Percentiles rank a stretch among this genome's conserved stretches.
phyloP scores from a whole-genome alignment of 768 basidiomycete species.

The Trametes maxima region DNA sequence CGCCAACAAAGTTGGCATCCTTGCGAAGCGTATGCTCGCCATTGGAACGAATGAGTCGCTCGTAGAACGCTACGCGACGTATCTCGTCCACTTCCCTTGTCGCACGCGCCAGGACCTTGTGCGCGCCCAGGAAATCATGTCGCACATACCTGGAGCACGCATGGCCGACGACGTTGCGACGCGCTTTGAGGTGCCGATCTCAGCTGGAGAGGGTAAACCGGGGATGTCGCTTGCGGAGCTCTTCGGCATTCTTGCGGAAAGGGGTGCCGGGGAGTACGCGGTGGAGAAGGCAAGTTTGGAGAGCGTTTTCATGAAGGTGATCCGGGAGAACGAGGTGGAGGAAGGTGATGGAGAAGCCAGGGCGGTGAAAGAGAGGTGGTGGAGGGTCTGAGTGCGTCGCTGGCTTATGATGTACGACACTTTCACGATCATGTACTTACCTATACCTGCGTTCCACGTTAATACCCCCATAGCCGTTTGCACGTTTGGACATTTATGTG shows the following conservation, averaged over 20 bases:
- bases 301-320: constrained; percentile 73
- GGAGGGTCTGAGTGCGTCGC: no score
- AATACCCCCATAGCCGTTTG: no score
- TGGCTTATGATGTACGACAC: no score
- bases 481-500: no score
- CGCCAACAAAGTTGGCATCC: constrained; percentile 76
- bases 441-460: no score
- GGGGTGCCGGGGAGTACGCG: constrained; percentile 64
- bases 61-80: constrained; percentile 66
- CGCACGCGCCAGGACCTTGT: constrained; percentile 61
- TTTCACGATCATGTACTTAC: no score
- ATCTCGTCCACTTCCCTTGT: constrained; percentile 77
- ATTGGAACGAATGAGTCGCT: constrained; percentile 67
- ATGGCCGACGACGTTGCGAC: constrained; percentile 77
- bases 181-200: constrained; percentile 70
- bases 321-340: constrained; percentile 58
- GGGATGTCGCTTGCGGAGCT: constrained; percentile 58
- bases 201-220: neutral
- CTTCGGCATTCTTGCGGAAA: constrained; percentile 55
- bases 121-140: constrained; percentile 62
- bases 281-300: constrained; percentile 72
- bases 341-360: constrained; percentile 44
- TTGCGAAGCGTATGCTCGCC: constrained; percentile 72
- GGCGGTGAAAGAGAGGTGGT: constrained; percentile 19
- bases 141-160: constrained; percentile 60